Evolutionary conservation across 257 asterid genomes (phyloP).

Genomic region (Fraxinus quadrangulata): DNA sequence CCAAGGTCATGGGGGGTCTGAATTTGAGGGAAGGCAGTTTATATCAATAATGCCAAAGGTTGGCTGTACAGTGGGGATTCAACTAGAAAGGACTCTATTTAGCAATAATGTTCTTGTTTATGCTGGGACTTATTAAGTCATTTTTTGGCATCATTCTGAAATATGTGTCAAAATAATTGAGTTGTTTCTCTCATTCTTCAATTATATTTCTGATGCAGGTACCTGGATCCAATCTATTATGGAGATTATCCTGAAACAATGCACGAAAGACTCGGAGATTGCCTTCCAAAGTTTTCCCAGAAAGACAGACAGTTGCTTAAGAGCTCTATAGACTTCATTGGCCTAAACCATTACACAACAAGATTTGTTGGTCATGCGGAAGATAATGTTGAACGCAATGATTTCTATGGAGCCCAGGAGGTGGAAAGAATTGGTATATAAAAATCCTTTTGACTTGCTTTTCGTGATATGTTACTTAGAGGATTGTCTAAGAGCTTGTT

Average conservation of each 20-base stretch:
- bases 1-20: not conserved
- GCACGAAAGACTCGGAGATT: slow-evolving; percentile 47
- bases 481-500: not conserved
- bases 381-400: slow-evolving; percentile 35
- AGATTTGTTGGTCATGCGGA: slow-evolving; percentile 48
- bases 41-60: no score
- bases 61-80: not conserved
- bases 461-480: not conserved
- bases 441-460: slow-evolving; percentile 3
- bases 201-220: slow-evolving; percentile 34
- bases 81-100: not conserved
- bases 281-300: slow-evolving; percentile 52
- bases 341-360: slow-evolving; percentile 57
- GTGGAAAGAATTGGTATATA: slow-evolving; percentile 52
- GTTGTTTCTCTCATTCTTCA: slow-evolving; percentile 3
- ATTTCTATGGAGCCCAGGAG: slow-evolving; percentile 48
- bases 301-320: slow-evolving; percentile 46
- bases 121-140: slow-evolving; percentile 1
- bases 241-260: slow-evolving; percentile 60
- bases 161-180: not conserved
- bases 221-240: slow-evolving; percentile 50
- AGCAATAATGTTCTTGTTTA: not conserved
- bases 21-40: not conserved
- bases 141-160: not conserved
- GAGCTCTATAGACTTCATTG: slow-evolving; percentile 53